Evolutionary conservation across 2,329 filamentous ascomycete species (phyloP).

Genomic region (Pseudogymnoascus sp.): DNA sequence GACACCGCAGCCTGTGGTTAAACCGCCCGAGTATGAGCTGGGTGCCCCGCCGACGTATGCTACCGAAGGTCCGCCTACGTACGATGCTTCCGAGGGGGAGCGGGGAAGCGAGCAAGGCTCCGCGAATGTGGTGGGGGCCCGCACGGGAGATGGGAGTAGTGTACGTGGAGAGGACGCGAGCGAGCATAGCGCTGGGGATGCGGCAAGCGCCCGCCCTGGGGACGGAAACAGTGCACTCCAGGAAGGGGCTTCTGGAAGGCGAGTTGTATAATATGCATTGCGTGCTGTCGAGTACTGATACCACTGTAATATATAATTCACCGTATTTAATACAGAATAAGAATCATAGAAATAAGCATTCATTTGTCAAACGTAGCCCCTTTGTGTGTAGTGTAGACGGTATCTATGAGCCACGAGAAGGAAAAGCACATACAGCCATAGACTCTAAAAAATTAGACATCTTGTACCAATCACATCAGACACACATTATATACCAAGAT

Average conservation of each 20-base stretch:
- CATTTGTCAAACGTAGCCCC: background rate
- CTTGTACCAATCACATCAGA: background rate
- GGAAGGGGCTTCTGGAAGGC: background rate
- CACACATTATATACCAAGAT: background rate
- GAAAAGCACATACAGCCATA: background rate
- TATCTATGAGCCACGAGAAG: background rate
- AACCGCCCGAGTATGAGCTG: background rate
- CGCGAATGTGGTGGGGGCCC: background rate
- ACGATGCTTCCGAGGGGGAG: background rate
- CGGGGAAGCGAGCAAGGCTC: background rate
- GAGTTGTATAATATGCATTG: background rate
- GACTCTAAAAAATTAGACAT: background rate
- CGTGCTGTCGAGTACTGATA: background rate
- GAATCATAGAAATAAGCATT: background rate
- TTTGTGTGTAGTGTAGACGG: background rate
- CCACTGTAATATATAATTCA: background rate
- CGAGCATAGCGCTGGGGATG: background rate
- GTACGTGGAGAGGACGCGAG: no score
- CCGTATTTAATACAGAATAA: background rate
- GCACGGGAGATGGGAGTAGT: background rate
- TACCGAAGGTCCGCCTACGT: background rate
- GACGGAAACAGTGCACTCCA: background rate
- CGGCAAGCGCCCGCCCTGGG: background rate
- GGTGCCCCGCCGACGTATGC: background rate
- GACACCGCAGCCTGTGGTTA: background rate